Evolutionary conservation across 805 yeast species (phyloP).

Genomic region (Wickerhamomyces bovis): DNA sequence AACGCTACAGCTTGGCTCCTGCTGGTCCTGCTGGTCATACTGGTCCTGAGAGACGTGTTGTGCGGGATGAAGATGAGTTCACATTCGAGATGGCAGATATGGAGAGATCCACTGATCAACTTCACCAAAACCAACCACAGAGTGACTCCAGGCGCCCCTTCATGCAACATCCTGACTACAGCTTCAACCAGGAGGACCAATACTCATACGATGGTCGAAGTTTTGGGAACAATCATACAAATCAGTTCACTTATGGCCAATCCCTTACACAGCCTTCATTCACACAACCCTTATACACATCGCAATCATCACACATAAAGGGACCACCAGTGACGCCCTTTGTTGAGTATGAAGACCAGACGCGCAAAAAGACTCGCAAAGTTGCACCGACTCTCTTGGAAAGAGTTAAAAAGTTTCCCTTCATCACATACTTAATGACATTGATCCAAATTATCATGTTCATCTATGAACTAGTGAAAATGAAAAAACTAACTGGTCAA

Average conservation of each 20-base stretch:
- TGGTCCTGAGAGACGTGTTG: background rate
- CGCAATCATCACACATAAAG: background rate
- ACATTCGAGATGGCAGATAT: background rate
- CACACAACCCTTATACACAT: slow-evolving; percentile 1
- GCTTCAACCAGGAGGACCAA: background rate
- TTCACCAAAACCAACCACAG: background rate
- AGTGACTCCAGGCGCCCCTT: background rate
- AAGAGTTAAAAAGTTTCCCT: slow-evolving; percentile 6
- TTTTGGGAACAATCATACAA: background rate
- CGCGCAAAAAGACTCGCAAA: background rate
- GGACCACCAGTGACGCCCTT: background rate
- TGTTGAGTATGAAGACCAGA: background rate
- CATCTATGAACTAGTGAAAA: slow-evolving; percentile 51
- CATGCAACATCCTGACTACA: background rate
- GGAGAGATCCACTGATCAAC: background rate
- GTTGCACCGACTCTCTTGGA: background rate
- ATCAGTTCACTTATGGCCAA: background rate
- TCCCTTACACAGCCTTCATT: background rate
- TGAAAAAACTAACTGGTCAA: slow-evolving; percentile 55
- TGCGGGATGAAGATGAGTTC: background rate
- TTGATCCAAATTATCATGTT: slow-evolving; percentile 49
- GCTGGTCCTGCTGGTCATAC: background rate
- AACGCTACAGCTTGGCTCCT: background rate
- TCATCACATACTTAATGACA: slow-evolving; percentile 23
- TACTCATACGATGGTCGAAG: background rate